phyloP scores from a whole-genome alignment of 2,329 filamentous ascomycete genomes.

The Colletotrichum endophyticum region DNA sequence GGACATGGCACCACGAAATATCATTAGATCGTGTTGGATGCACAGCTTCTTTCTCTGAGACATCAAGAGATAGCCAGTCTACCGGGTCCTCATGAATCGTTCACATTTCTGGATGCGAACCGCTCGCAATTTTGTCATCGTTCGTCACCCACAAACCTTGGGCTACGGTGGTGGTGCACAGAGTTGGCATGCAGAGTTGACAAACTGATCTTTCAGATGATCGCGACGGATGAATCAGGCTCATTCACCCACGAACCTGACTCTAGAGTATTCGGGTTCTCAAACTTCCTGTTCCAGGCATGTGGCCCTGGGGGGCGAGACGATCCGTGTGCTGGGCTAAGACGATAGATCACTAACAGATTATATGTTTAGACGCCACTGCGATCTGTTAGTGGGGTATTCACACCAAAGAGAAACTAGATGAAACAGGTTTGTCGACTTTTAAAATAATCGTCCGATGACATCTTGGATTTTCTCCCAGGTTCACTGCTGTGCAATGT shows the following conservation, averaged over 20 bases:
- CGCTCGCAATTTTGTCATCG: background rate
- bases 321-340: background rate
- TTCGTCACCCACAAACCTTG: background rate
- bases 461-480: background rate
- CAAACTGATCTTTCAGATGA: slow-evolving; percentile 9
- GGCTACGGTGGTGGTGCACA: background rate
- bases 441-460: slow-evolving; percentile 11
- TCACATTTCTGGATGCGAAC: background rate
- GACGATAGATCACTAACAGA: background rate
- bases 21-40: background rate
- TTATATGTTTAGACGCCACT: accelerated
- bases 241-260: background rate
- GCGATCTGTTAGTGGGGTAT: background rate
- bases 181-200: background rate
- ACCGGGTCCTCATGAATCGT: background rate
- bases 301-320: background rate
- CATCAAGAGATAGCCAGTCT: background rate
- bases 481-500: background rate
- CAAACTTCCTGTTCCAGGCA: slow-evolving; percentile 19
- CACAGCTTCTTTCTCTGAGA: background rate
- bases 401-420: background rate
- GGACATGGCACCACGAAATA: background rate
- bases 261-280: background rate
- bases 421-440: slow-evolving; percentile 9
- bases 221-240: background rate